Percentiles rank a stretch among this genome's conserved stretches.
These are phyloP conservation scores for Plasmodium cynomolgi DNA, from an alignment of 169 alveolate genomes.

Conservation along the genomic window DNA sequence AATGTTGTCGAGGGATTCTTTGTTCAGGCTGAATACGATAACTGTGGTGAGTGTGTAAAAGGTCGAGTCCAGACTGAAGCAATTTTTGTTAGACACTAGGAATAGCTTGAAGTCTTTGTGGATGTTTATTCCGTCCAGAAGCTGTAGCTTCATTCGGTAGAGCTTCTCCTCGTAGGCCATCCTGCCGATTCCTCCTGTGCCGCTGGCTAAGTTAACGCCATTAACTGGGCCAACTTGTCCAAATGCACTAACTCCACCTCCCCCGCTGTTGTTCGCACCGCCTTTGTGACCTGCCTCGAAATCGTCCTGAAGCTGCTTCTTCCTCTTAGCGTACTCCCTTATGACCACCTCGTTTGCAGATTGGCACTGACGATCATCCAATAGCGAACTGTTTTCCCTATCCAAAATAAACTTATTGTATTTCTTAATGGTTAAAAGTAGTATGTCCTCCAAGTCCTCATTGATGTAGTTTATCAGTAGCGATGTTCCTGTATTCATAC, in stretches of 20 bases:
- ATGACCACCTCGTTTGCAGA: slow-evolving; percentile 22
- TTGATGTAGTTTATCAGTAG: slow-evolving; percentile 39
- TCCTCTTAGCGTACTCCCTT: slow-evolving; percentile 32
- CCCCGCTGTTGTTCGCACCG: background rate
- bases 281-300: background rate
- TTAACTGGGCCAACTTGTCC: background rate
- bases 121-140: slow-evolving; percentile 20
- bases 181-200: background rate
- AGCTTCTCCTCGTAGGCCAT: slow-evolving; percentile 22
- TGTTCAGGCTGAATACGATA: slow-evolving; percentile 52
- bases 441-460: slow-evolving; percentile 60
- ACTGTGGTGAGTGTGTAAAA: slow-evolving; percentile 53
- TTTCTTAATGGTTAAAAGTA: slow-evolving; percentile 51
- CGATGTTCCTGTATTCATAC: slow-evolving; percentile 59
- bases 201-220: background rate
- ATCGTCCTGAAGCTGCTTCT: background rate
- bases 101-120: slow-evolving; percentile 53
- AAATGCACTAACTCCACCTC: background rate
- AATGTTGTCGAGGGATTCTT: slow-evolving; percentile 48
- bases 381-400: slow-evolving; percentile 4
- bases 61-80: slow-evolving; percentile 32
- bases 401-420: slow-evolving; percentile 50
- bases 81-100: slow-evolving; percentile 60
- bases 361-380: background rate
- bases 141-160: slow-evolving; percentile 39